Evolutionary conservation across 257 asterid genomes (phyloP), one percentile per base, ranked within the genome.

Genomic region (Craterostigma plantagineum): DNA sequence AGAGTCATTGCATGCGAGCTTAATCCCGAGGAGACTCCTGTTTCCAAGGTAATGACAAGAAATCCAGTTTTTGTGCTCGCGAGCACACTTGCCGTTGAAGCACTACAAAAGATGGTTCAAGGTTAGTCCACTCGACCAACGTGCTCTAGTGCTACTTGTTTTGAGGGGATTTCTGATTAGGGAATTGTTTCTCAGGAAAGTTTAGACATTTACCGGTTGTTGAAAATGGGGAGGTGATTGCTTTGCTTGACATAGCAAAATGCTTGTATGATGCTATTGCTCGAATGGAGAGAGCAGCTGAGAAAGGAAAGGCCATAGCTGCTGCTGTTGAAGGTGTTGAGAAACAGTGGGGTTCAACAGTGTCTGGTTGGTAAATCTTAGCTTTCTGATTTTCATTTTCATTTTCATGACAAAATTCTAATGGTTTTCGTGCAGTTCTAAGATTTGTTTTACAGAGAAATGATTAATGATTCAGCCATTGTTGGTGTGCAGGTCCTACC

Each of bases 301-400:
- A 90, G 73, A 90, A 90, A 71, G 99, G 99, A 56, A 90, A 90
- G 63, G 95, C 99, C 53, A 83, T 83, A 42, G 94, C 95, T 12
- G 92, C 95, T 63, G 92, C 94, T 14, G 99, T 90, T 53, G 92
- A 90, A 74, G 95, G 99, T 39, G 99, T 79, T 50, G 99, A 90
- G 66, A 90, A 79, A 66, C 95, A 83, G 44, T 83, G 95, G 99
- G 94, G 95, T 16, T 56, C 95, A 41, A 66, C 93, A 39, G 69
- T 58, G 45, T 70, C 95, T 43, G 98, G 98, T 87, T 52, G 40
- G 87, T 79, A 45, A 44, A 51, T 3, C 9, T 8, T 4, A 9
- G 11, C 27, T 9, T 40, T 14, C 45, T 16, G 16, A 40, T 11
- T 14, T 40, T 40, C 16, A 14, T 43, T 43, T 43, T 43, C 3